Conservation (phyloP, 176 grass and related monocot genomes). For the Lolium perenne region DNA sequence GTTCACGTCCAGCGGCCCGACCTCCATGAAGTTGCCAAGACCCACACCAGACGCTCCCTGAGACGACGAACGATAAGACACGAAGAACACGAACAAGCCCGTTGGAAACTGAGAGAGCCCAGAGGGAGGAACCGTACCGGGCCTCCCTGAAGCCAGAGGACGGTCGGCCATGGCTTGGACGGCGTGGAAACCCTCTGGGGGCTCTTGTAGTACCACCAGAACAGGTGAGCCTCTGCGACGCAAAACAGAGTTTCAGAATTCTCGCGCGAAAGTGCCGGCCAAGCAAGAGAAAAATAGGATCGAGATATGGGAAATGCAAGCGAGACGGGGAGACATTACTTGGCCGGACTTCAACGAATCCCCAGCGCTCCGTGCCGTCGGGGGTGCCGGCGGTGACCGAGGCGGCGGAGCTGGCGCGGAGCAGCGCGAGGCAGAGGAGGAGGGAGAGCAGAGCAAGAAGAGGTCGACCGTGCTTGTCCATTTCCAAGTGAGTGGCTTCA, state of each 20-base stretch:
- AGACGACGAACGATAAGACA: neutral
- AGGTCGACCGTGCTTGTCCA: conserved; percentile 26
- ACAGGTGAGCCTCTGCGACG: conserved; percentile 8
- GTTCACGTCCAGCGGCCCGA: conserved; percentile 28
- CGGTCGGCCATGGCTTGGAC: conserved; percentile 23
- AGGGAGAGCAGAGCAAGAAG: conserved; percentile 7
- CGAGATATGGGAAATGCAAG: neutral
- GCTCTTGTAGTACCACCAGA: conserved; percentile 33
- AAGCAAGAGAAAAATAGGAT: neutral
- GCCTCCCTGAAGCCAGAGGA: conserved; percentile 26
- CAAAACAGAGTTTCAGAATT: neutral
- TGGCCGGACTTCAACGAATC: conserved; percentile 69
- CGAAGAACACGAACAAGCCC: neutral
- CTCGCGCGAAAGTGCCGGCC: neutral
- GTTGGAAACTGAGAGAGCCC: neutral
- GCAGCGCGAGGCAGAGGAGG: conserved; percentile 28
- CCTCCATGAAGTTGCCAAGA: conserved; percentile 12
- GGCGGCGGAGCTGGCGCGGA: neutral
- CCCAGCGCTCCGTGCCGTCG: conserved; percentile 84
- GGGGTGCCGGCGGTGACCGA: conserved; percentile 42
- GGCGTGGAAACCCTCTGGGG: conserved; percentile 10
- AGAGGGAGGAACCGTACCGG: neutral
- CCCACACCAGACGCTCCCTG: conserved; percentile 21
- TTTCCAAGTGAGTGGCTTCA: neutral
- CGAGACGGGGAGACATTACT: neutral